Evolutionary conservation across 2,329 filamentous ascomycete genomes (phyloP), one percentile per base, ranked within the genome.

Genomic region (Tolypocladium amazonense): DNA sequence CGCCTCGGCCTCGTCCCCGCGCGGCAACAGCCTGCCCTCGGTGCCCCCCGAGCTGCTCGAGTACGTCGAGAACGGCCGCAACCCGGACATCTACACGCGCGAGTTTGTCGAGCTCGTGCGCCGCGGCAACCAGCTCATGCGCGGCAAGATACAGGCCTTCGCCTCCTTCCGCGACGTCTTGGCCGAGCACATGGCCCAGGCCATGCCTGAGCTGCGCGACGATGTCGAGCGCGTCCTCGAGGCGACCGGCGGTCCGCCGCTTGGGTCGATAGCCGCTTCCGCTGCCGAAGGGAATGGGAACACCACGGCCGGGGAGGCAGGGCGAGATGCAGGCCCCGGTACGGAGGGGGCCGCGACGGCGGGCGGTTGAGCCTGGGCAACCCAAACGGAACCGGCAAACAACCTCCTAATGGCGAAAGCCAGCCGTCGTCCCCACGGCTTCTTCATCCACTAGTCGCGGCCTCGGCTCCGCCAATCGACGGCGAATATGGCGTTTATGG

Each of bases 41-140:
- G 78, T 87, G 27, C 85, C 85, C 2, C 81, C 80, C 57, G 85
- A 88, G 67, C 79, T 88, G 15, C 78, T 88, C 62, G 77, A 84
- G 68, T 89, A 89, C 74, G 86, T 89, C 66, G 86, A 89, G 71
- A 83, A 84, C 69, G 86, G 86, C 53, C 84, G 86, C 57, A 89
- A 89, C 75, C 86, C 86, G 2, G 86, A 89, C 73, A 88, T 89
- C 66, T 89, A 89, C 77, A 89, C 86, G 59, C 79, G 86, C 67
- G 86, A 89, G 75, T 88, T 89, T 67, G 85, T 88, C 67, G 86
- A 89, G 80, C 77, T 86, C 58, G 85, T 86, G 30, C 76, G 85
- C 59, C 77, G 85, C 55, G 78, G 81, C 47, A 89, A 89, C 75
- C 86, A 88, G 77, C 75, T 86, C 62, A 80, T 87, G 76, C 79